A percentile compares a stretch with the other conserved stretches of the same genome.
Evolutionary conservation across 805 yeast species (phyloP).

Genomic region (Monosporozyma servazzii): DNA sequence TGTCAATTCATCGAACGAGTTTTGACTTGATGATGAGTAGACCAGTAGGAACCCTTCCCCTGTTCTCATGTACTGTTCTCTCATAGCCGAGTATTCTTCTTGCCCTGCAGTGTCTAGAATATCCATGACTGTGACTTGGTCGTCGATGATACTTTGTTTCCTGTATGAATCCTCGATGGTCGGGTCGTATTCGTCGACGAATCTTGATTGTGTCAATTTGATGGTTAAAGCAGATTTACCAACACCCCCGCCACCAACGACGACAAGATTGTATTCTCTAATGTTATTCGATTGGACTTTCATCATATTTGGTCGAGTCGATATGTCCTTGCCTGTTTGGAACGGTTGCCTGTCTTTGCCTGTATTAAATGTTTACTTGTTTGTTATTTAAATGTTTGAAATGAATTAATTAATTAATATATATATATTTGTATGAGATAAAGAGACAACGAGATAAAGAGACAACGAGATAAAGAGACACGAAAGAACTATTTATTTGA

Average conservation of each 20-base stretch:
- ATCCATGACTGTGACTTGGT: constrained; percentile 68
- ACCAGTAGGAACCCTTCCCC: constrained; percentile 91
- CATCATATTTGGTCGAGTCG: background rate
- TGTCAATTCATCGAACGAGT: constrained; percentile 75
- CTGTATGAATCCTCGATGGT: constrained; percentile 91
- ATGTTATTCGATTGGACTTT: background rate
- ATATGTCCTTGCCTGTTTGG: constrained; percentile 14
- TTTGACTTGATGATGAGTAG: constrained; percentile 76
- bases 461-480: too few relatives aligned
- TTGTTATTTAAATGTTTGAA: background rate
- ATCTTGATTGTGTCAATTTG: constrained; percentile 87
- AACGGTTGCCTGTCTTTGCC: too few relatives aligned
- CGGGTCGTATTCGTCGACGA: constrained; percentile 96
- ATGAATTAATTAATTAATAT: too few relatives aligned
- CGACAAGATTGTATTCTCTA: constrained; percentile 79
- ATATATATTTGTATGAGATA: too few relatives aligned
- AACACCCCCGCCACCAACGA: constrained; percentile 98
- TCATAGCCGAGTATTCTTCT: constrained; percentile 89
- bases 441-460: background rate
- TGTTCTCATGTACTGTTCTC: constrained; percentile 91
- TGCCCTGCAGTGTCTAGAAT: constrained; percentile 97
- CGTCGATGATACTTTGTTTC: constrained; percentile 78
- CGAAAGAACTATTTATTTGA: background rate
- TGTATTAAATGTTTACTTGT: too few relatives aligned
- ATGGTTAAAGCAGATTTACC: constrained; percentile 96